Conservation (phyloP, 352 stramenopile genomes). For the Peronospora farinosa region DNA sequence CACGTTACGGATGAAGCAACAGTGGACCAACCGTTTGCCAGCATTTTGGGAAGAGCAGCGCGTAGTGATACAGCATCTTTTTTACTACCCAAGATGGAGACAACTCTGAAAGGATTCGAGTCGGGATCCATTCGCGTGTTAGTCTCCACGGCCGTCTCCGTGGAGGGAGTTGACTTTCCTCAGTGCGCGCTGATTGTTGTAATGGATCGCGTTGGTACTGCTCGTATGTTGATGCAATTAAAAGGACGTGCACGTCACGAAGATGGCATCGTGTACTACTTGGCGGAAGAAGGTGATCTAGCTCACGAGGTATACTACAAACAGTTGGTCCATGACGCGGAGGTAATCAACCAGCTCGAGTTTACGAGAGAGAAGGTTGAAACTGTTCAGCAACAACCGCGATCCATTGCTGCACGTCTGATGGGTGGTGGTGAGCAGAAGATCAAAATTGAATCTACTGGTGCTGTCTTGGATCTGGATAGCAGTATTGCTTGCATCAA, state of each 20-base stretch:
- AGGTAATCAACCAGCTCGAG: constrained; percentile 55
- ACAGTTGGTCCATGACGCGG: constrained; percentile 35
- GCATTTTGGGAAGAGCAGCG: constrained; percentile 52
- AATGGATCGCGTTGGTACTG: constrained; percentile 43
- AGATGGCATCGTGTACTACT: constrained; percentile 71
- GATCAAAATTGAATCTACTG: constrained; percentile 45
- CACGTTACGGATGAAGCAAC: constrained; percentile 5
- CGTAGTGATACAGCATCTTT: constrained; percentile 54
- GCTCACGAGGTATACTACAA: constrained; percentile 44
- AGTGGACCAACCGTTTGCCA: constrained; percentile 37
- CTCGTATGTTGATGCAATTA: constrained; percentile 68
- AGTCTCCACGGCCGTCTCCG: constrained; percentile 71
- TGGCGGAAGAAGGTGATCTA: constrained; percentile 47
- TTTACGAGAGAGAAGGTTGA: constrained; percentile 62
- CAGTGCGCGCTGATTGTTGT: constrained; percentile 64
- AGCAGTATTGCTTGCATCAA: constrained; percentile 69
- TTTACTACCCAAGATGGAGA: constrained; percentile 52
- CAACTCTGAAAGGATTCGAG: constrained; percentile 51
- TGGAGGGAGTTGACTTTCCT: constrained; percentile 77
- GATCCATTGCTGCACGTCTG: constrained; percentile 40
- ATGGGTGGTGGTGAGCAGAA: constrained; percentile 29
- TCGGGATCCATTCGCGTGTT: constrained; percentile 47
- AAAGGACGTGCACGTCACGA: constrained; percentile 66
- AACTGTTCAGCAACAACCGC: constrained; percentile 51
- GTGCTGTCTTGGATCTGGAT: constrained; percentile 66